Base-by-base conservation (phyloP, 148 eudicot species). In the Selenicereus undatus region DNA sequence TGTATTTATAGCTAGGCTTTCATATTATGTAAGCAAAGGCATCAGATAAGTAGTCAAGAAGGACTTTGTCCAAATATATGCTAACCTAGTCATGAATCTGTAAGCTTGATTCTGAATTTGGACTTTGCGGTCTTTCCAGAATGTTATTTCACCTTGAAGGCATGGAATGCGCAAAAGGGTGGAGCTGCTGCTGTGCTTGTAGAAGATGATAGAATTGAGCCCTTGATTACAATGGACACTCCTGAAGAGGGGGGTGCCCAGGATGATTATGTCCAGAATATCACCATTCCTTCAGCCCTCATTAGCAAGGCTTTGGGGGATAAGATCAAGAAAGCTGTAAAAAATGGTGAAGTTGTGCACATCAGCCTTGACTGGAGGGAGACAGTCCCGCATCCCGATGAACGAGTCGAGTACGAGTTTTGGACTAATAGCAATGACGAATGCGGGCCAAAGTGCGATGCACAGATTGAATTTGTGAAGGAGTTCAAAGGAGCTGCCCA, bases 401-500 rank as follows among this genome's bases (percentile, higher is more conserved):
- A 95, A 22, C 90, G 97, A 73, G 99, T 95, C 24, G 97, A 93
- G 83, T 93, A 93, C 52, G 99, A 95, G 87, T 89, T 93, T 50
- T 95, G 98, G 98, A 95, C 98, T 9, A 93, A 95, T 78, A 95
- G 98, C 82, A 95, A 95, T 35, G 97, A 93, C 69, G 98, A 95
- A 78, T 95, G 99, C 58, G 99, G 97, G 35, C 91, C 95, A 4
- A 95, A 95, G 83, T 95, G 99, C 72, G 93, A 95, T 50, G 88
- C 86, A 62, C 99, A 92, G 86, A 91, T 92, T n/a, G 87, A 90
- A 14, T 95, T 93, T 87, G 83, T 95, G 1, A 95, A 88, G 85
- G 83, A 83, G 75, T 95, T 95, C 72, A 95, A 92, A 84, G 99
- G 99, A 68, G 92, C 89, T 65, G 97, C 99, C 79, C 99, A 95